phyloP scores from a whole-genome alignment of 2,329 filamentous ascomycete genomes.

The Parafenestella ontariensis region DNA sequence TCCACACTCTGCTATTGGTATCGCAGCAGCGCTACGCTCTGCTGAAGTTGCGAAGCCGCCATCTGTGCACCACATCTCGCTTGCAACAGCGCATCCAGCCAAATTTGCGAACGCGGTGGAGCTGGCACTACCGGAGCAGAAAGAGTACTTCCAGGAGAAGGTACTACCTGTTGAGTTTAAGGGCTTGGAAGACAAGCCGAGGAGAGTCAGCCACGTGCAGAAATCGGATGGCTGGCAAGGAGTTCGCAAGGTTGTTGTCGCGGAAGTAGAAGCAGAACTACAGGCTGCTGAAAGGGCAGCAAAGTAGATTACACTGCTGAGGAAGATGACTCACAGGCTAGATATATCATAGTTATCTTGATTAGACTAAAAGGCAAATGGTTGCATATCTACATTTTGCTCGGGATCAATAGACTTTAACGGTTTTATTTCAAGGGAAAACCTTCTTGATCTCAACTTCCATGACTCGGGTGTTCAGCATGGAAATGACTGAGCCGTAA shows the following conservation, averaged over 20 bases:
- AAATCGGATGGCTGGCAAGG: constrained; percentile 72
- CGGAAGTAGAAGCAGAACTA: constrained; percentile 66
- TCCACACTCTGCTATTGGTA: constrained; percentile 88
- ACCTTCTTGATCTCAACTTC: too few relatives aligned
- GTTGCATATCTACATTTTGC: background rate
- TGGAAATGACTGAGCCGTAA: too few relatives aligned
- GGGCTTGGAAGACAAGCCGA: constrained; percentile 78
- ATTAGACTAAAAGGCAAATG: constrained; percentile 5
- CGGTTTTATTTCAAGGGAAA: too few relatives aligned
- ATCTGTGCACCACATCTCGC: constrained; percentile 72
- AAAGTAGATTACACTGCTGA: constrained; percentile 10
- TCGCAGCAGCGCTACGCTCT: constrained; percentile 77
- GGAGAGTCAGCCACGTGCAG: constrained; percentile 72
- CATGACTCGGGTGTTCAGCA: too few relatives aligned
- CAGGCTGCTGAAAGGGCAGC: constrained; percentile 37
- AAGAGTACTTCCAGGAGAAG: constrained; percentile 77
- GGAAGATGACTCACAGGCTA: background rate
- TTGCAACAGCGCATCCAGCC: constrained; percentile 93
- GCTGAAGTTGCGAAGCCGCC: constrained; percentile 60
- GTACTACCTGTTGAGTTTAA: constrained; percentile 84
- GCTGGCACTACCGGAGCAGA: constrained; percentile 72
- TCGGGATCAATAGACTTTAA: background rate
- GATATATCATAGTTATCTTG: background rate
- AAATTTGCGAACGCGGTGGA: constrained; percentile 92
- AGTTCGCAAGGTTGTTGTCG: constrained; percentile 77